phyloP scores from a whole-genome alignment of 495 filamentous ascomycete genomes.

The Aspergillus diversus region DNA sequence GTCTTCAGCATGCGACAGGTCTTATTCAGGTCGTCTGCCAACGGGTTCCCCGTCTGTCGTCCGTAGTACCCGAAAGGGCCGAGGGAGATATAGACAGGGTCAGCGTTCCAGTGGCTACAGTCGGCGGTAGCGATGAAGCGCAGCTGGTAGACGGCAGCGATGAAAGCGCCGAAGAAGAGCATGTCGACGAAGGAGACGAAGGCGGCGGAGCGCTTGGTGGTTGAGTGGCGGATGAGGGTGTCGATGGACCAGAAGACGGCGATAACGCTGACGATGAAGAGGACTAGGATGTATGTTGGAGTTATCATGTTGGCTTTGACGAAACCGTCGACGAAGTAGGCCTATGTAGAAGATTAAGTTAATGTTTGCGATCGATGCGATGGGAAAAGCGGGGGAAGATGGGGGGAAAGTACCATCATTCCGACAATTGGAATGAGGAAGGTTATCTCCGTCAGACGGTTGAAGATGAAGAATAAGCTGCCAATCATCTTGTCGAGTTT shows the following conservation, averaged over 20 bases:
- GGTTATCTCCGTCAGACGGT: constrained; percentile 79
- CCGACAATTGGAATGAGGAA: constrained; percentile 87
- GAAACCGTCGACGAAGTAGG: constrained; percentile 82
- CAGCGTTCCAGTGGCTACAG: constrained; percentile 62
- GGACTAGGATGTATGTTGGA: constrained; percentile 77
- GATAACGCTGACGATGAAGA: constrained; percentile 88
- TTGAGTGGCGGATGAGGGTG: constrained; percentile 80
- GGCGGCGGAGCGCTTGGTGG: constrained; percentile 66
- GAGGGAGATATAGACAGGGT: constrained; percentile 57
- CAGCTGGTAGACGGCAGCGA: constrained; percentile 77
- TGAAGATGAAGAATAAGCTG: constrained; percentile 81
- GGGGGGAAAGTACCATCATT: constrained; percentile 62
- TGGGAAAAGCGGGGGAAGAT: not conserved
- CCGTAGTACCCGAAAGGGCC: constrained; percentile 61
- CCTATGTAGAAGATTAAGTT: constrained; percentile 33
- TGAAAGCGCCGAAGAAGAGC: constrained; percentile 78
- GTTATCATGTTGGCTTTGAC: constrained; percentile 70
- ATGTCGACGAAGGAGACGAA: constrained; percentile 84
- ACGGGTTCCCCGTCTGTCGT: constrained; percentile 38
- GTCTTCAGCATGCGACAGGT: constrained; percentile 89
- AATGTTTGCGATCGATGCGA: not conserved
- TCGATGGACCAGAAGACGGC: constrained; percentile 77
- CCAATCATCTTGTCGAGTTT: constrained; percentile 64
- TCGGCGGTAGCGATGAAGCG: constrained; percentile 67
- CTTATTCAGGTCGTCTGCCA: constrained; percentile 63